Conservation (phyloP, 83 land plant species). For the Diphasiastrum complanatum region DNA sequence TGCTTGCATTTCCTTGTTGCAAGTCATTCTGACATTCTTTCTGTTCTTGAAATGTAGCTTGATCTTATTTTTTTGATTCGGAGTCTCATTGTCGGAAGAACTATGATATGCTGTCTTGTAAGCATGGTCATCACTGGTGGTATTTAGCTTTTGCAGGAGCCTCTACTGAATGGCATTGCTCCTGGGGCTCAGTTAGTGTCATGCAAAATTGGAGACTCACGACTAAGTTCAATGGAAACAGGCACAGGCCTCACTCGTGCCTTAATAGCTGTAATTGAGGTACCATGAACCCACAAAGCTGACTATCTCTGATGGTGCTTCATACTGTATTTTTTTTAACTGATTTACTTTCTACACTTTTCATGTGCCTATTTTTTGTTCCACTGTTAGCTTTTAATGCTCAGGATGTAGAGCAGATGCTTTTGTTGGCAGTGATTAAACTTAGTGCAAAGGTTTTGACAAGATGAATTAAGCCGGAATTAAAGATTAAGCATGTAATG, state of each 20-base stretch:
- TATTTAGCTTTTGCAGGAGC: conserved; percentile 45
- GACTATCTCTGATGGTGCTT: background rate
- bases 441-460: too few species aligned
- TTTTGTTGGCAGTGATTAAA: too few species aligned
- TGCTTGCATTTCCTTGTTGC: too few species aligned
- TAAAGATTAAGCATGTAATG: background rate
- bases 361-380: background rate
- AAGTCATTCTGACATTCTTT: conserved; percentile 10
- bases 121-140: background rate
- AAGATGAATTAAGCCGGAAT: background rate
- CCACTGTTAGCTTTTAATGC: too few species aligned
- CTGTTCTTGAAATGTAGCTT: background rate
- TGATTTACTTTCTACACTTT: background rate
- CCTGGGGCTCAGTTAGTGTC: conserved; percentile 98
- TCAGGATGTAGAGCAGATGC: too few species aligned
- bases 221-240: conserved; percentile 97
- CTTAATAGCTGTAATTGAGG: conserved; percentile 92
- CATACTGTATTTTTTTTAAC: background rate
- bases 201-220: conserved; percentile 94
- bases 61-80: too few species aligned
- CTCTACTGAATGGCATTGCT: conserved; percentile 91
- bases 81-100: background rate
- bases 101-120: too few species aligned
- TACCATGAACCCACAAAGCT: conserved; percentile 15
- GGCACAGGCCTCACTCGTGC: conserved; percentile 95